phyloP scores from a whole-genome alignment of 2,329 filamentous ascomycete species.

The Beauveria pseudobassiana region DNA sequence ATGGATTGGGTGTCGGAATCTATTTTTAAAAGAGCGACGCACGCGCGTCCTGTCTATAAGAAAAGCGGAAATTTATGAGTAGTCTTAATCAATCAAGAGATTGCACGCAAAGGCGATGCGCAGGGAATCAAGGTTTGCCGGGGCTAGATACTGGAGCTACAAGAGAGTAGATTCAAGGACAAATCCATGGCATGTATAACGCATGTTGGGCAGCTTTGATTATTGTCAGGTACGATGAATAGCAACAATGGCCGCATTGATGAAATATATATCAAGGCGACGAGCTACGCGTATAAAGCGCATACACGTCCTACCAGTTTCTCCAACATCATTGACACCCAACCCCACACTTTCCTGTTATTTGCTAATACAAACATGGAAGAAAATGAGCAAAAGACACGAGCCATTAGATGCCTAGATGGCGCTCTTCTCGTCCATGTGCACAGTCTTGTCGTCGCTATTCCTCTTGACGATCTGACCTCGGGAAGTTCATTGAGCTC shows the following conservation, averaged over 20 bases:
- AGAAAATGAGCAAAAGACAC: neutral
- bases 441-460: conserved; percentile 3
- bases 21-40: neutral
- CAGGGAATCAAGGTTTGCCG: neutral
- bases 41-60: neutral
- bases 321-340: no score
- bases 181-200: no score
- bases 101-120: neutral
- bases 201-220: no score
- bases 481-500: conserved; percentile 51
- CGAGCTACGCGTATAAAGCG: no score
- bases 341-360: no score
- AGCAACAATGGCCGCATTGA: no score
- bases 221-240: no score
- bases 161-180: neutral
- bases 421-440: conserved; percentile 3
- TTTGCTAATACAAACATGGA: neutral
- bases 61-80: neutral
- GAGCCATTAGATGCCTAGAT: neutral
- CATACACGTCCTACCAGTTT: no score
- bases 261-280: no score
- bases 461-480: neutral
- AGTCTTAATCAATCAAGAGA: neutral
- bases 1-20: neutral
- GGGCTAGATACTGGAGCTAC: neutral